These are phyloP conservation scores for Neckera pumila DNA, from an alignment of 225 moss, liverwort and hornwort genomes.

Conservation along the genomic window DNA sequence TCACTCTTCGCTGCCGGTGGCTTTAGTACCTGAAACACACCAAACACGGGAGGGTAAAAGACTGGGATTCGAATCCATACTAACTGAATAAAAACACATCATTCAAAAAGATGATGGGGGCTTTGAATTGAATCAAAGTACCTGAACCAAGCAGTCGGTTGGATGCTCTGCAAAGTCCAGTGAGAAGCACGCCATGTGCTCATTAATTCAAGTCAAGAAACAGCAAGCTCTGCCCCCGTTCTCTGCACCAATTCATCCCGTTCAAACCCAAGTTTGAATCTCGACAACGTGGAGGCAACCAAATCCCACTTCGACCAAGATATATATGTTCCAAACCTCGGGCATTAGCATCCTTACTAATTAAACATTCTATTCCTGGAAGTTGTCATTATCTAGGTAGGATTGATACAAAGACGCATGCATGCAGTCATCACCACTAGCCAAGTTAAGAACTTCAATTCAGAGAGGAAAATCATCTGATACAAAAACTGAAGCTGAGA, in stretches of 20 bases:
- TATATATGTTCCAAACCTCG: neutral
- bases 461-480: too few species aligned
- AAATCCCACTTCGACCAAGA: neutral
- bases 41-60: neutral
- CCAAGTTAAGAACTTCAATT: neutral
- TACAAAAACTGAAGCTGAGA: too few species aligned
- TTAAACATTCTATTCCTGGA: too few species aligned
- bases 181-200: neutral
- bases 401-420: neutral
- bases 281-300: too few species aligned
- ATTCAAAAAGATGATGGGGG: neutral
- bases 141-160: neutral
- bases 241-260: too few species aligned
- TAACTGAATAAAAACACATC: neutral
- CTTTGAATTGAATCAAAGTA: neutral
- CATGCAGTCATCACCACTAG: neutral
- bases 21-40: neutral
- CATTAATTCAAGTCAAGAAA: neutral
- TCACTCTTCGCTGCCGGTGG: too few species aligned
- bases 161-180: neutral
- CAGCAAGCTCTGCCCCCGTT: neutral
- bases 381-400: too few species aligned
- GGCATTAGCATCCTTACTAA: too few species aligned
- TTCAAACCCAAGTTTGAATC: too few species aligned
- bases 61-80: neutral